Conservation (phyloP, 2,329 filamentous ascomycete species). For the Microdochium bolleyi region DNA sequence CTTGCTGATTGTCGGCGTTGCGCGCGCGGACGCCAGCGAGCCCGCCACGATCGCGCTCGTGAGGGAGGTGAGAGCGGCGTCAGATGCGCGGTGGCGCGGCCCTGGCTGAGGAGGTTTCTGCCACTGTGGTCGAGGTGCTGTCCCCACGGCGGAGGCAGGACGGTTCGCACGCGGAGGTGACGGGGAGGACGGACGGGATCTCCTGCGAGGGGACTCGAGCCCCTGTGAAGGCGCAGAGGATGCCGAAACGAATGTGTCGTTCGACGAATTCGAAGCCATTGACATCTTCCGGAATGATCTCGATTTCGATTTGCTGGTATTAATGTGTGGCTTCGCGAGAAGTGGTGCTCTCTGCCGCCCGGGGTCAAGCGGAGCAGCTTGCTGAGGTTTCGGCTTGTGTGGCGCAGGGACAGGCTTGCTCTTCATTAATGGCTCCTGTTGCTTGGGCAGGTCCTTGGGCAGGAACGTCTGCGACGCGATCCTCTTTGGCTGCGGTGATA, state of each 20-base stretch:
- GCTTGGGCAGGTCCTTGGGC: neutral
- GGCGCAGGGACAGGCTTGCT: neutral
- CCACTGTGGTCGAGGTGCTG: conserved; percentile 2
- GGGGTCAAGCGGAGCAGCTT: neutral
- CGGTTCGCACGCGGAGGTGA: conserved; percentile 8
- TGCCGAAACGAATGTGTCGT: conserved; percentile 36
- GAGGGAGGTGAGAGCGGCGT: conserved; percentile 54
- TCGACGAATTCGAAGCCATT: conserved; percentile 25
- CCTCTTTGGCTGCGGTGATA: conserved; percentile 18
- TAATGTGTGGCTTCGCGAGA: neutral
- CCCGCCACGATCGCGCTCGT: conserved; percentile 70
- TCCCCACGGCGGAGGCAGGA: conserved; percentile 6
- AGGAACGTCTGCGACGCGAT: conserved; percentile 14
- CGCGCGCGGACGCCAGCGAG: conserved; percentile 59
- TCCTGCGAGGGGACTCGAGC: conserved; percentile 15
- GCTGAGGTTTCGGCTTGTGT: neutral
- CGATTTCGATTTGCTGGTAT: neutral
- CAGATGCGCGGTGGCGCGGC: conserved; percentile 19
- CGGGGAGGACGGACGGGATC: conserved; percentile 9
- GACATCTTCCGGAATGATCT: neutral
- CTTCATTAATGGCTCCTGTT: neutral
- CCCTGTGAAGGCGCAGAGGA: conserved; percentile 25
- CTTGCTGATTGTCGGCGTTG: conserved; percentile 30
- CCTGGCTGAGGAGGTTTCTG: conserved; percentile 1
- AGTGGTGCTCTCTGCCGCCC: neutral